Evolutionary conservation across 345 rosid species (phyloP).

Genomic region (Euphorbia lathyris): DNA sequence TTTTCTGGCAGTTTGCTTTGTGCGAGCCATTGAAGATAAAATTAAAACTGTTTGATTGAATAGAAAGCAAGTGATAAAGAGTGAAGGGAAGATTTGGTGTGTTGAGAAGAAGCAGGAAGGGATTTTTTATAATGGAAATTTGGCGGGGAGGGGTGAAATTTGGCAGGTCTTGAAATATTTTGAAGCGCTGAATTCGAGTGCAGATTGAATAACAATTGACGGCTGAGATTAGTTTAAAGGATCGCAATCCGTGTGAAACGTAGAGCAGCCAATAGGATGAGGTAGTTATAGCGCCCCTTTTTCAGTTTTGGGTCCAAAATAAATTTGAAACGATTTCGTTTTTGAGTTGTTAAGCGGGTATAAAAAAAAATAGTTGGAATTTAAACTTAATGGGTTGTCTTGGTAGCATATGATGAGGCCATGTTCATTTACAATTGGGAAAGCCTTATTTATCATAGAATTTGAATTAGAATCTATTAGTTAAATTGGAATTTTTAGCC

Average conservation of each 20-base stretch:
- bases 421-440: no score
- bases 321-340: not conserved
- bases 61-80: not conserved
- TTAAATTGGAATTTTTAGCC: no score
- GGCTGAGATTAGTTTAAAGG: conserved; percentile 2
- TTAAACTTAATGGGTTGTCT: no score
- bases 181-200: not conserved
- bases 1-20: conserved; percentile 21
- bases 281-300: conserved; percentile 13
- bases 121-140: conserved; percentile 6
- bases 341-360: not conserved
- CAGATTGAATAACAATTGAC: conserved; percentile 9
- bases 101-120: no score
- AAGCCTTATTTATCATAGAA: no score
- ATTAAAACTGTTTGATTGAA: not conserved
- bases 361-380: no score
- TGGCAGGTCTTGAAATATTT: conserved; percentile 17
- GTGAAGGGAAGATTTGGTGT: not conserved
- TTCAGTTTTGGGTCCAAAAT: not conserved
- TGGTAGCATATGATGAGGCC: no score
- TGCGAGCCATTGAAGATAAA: no score
- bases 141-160: conserved; percentile 13
- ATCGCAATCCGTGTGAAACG: conserved; percentile 23
- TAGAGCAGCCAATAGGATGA: conserved; percentile 2
- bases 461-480: no score